Percentiles rank a stretch among this genome's conserved stretches.
Conservation (phyloP, 495 filamentous ascomycete genomes). For the Tuber brumale region DNA sequence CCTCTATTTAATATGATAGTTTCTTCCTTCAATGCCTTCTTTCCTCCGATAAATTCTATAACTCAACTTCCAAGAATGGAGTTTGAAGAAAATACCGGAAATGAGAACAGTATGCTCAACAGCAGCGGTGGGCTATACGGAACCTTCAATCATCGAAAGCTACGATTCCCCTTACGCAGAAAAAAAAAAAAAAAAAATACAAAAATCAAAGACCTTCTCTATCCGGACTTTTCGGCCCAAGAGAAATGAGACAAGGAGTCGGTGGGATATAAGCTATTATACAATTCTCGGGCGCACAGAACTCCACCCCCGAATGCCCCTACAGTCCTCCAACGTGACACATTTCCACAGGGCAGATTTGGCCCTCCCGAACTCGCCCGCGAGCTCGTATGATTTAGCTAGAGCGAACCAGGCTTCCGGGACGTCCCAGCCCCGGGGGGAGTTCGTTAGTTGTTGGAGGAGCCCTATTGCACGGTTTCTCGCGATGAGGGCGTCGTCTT, state of each 20-base stretch:
- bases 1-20: not conserved
- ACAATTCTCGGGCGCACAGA: constrained; percentile 25
- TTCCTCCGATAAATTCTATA: not conserved
- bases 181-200: not conserved
- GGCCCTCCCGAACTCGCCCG: constrained; percentile 74
- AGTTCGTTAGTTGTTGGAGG: constrained; percentile 72
- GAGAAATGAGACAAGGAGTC: not conserved
- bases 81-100: not conserved
- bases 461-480: constrained; percentile 80
- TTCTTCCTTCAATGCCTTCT: not conserved
- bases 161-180: not conserved
- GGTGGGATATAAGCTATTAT: constrained; percentile 9
- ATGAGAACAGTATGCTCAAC: not conserved
- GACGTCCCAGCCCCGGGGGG: constrained; percentile 81
- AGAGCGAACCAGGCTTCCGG: constrained; percentile 93
- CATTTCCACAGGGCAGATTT: constrained; percentile 73
- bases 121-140: not conserved
- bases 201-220: not conserved
- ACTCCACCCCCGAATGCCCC: constrained; percentile 50
- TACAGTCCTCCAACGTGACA: constrained; percentile 64
- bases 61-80: not conserved
- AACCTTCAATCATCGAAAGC: not conserved
- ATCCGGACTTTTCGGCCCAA: not conserved
- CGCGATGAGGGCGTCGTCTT: constrained; percentile 54
- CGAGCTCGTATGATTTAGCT: constrained; percentile 76